A percentile compares a stretch with the other conserved stretches of the same genome.
Conservation (phyloP, 495 filamentous ascomycete genomes). For the Tetracladium marchalianum region DNA sequence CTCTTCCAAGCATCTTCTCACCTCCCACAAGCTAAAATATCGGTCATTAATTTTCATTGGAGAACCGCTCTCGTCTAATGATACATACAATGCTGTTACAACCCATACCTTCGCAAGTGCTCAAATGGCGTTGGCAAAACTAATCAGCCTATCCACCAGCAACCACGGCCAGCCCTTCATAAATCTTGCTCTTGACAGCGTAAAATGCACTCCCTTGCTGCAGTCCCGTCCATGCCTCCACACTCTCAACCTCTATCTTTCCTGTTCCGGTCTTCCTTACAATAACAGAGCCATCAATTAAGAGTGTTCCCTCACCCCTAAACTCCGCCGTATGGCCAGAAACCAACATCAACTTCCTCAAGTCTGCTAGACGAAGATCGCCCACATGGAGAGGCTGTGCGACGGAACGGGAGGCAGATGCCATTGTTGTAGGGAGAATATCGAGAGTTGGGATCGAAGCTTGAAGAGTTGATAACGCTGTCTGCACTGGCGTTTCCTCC, state of each 20-base stretch:
- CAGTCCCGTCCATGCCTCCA: conserved; percentile 34
- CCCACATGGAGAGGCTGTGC: conserved; percentile 91
- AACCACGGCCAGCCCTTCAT: conserved; percentile 74
- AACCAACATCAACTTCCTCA: conserved; percentile 72
- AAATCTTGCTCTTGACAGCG: conserved; percentile 70
- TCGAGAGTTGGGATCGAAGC: conserved; percentile 55
- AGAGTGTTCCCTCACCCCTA: conserved; percentile 79
- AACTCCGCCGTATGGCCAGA: conserved; percentile 87
- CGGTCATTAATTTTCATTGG: not conserved
- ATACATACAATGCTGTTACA: conserved; percentile 11
- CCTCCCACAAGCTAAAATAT: not conserved
- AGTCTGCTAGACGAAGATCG: conserved; percentile 79
- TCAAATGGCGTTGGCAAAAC: not conserved
- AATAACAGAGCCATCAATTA: conserved; percentile 79
- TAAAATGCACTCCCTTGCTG: conserved; percentile 52
- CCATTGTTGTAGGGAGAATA: conserved; percentile 64
- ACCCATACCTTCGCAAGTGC: conserved; percentile 3
- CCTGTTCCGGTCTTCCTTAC: conserved; percentile 84
- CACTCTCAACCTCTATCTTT: conserved; percentile 80
- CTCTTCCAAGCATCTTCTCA: no score
- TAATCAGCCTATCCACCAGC: conserved; percentile 44
- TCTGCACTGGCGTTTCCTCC: conserved; percentile 16
- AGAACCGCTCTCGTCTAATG: not conserved
- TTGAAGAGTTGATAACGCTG: conserved; percentile 2
- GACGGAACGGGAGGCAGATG: conserved; percentile 63